These are phyloP conservation scores for Mycena crocata DNA, from an alignment of 768 basidiomycete genomes.

Conservation along the genomic window DNA sequence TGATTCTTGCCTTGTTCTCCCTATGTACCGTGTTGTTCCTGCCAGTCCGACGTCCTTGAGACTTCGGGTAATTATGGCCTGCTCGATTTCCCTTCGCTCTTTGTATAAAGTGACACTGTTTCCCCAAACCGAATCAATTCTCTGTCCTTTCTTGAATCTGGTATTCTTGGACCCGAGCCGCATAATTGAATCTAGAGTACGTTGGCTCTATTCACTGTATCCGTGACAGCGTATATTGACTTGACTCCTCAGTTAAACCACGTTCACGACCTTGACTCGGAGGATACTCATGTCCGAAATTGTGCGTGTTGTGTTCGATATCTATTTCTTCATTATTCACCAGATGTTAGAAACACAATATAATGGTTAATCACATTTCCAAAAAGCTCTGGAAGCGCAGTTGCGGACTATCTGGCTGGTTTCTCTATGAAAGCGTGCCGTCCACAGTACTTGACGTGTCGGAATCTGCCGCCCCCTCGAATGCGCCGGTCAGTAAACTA, in stretches of 20 bases:
- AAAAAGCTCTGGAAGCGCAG: slow-evolving; percentile 27
- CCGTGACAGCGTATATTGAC: no score
- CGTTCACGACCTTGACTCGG: no score
- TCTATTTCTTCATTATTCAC: neutral
- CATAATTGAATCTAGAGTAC: no score
- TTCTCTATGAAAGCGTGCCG: slow-evolving; percentile 16
- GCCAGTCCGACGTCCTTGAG: neutral
- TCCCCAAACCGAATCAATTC: neutral
- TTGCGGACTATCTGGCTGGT: slow-evolving; percentile 17
- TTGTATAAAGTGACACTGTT: neutral
- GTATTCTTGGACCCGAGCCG: slow-evolving; percentile 17
- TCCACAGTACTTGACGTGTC: neutral
- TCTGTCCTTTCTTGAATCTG: slow-evolving; percentile 13
- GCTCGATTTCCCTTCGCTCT: neutral
- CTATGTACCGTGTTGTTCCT: slow-evolving; percentile 2
- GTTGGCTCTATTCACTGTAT: no score
- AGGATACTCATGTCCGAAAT: neutral
- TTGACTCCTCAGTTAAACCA: no score
- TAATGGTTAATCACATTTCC: slow-evolving; percentile 14
- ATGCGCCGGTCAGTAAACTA: slow-evolving; percentile 19
- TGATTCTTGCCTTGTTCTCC: neutral
- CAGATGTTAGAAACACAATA: neutral
- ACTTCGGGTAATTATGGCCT: neutral
- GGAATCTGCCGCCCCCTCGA: neutral
- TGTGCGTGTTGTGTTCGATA: neutral